Conservation (phyloP, 2,329 filamentous ascomycete genomes). For the Mycosphaerelloides madeirae region DNA sequence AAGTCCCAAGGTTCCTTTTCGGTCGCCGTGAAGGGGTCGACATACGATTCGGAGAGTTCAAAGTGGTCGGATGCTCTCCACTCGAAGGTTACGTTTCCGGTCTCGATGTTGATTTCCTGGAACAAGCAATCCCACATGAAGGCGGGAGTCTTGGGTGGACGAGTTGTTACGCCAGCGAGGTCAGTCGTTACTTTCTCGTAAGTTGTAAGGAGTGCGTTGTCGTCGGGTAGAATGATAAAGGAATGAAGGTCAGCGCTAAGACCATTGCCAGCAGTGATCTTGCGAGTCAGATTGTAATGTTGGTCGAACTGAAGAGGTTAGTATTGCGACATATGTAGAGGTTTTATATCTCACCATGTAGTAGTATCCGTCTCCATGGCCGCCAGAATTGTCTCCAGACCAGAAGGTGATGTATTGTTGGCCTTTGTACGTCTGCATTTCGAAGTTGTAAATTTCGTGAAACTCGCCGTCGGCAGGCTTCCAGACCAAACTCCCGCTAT, state of each 20-base stretch:
- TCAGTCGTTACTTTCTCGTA: slow-evolving; percentile 28
- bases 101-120: slow-evolving; percentile 45
- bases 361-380: slow-evolving; percentile 45
- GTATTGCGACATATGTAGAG: background rate
- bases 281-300: slow-evolving; percentile 33
- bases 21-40: slow-evolving; percentile 33
- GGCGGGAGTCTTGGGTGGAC: slow-evolving; percentile 15
- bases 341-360: slow-evolving; percentile 40
- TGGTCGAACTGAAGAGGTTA: slow-evolving; percentile 16
- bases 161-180: slow-evolving; percentile 1
- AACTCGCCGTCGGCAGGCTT: slow-evolving; percentile 9
- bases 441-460: slow-evolving; percentile 42
- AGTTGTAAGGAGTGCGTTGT: slow-evolving; percentile 39
- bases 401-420: slow-evolving; percentile 46
- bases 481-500: slow-evolving; percentile 25
- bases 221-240: slow-evolving; percentile 38
- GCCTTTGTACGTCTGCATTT: slow-evolving; percentile 42
- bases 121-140: slow-evolving; percentile 30
- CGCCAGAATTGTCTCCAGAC: slow-evolving; percentile 43
- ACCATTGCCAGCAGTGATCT: slow-evolving; percentile 35
- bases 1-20: slow-evolving; percentile 48
- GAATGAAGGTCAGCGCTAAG: slow-evolving; percentile 39
- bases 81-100: slow-evolving; percentile 52
- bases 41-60: slow-evolving; percentile 39
- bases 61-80: slow-evolving; percentile 54